These are phyloP conservation scores for Plectosphaerella sp. DNA, from an alignment of 2,329 filamentous ascomycete genomes.

Conservation along the genomic window DNA sequence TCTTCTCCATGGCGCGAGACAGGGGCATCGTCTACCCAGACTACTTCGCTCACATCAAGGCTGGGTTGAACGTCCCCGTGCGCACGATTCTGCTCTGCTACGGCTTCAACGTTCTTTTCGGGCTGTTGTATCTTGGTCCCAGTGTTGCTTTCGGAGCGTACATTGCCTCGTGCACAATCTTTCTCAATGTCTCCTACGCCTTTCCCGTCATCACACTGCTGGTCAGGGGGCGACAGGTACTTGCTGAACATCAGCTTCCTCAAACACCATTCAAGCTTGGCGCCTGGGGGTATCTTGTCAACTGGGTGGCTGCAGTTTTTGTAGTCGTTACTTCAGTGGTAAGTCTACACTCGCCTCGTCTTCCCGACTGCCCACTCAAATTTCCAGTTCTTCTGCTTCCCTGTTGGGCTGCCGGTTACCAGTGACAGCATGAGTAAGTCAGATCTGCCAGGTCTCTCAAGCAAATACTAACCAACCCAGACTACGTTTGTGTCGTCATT, in stretches of 20 bases:
- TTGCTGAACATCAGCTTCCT: conserved; percentile 20
- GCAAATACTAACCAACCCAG: conserved; percentile 10
- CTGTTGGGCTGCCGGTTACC: conserved; percentile 19
- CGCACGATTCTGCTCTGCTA: conserved; percentile 33
- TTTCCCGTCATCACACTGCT: conserved; percentile 34
- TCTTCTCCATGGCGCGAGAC: conserved; percentile 43
- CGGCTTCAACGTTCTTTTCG: conserved; percentile 38
- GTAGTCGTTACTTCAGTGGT: conserved; percentile 33
- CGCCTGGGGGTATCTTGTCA: conserved; percentile 20
- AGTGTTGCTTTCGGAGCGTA: conserved; percentile 42
- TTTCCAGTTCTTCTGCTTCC: conserved; percentile 26
- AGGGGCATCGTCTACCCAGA: conserved; percentile 27
- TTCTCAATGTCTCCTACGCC: conserved; percentile 41
- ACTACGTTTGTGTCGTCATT: conserved; percentile 30
- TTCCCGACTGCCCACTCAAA: background rate
- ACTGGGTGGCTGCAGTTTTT: conserved; percentile 26
- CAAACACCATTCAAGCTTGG: conserved; percentile 24
- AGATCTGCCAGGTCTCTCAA: background rate
- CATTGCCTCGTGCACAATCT: conserved; percentile 37
- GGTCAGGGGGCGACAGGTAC: conserved; percentile 26
- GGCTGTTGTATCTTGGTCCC: conserved; percentile 40
- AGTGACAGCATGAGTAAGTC: conserved; percentile 24
- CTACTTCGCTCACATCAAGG: conserved; percentile 24
- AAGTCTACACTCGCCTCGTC: conserved; percentile 5
- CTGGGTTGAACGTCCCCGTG: conserved; percentile 34